These are phyloP conservation scores for Ceratocystiopsis brevicomis DNA, from an alignment of 2,329 filamentous ascomycete genomes.

Conservation along the genomic window DNA sequence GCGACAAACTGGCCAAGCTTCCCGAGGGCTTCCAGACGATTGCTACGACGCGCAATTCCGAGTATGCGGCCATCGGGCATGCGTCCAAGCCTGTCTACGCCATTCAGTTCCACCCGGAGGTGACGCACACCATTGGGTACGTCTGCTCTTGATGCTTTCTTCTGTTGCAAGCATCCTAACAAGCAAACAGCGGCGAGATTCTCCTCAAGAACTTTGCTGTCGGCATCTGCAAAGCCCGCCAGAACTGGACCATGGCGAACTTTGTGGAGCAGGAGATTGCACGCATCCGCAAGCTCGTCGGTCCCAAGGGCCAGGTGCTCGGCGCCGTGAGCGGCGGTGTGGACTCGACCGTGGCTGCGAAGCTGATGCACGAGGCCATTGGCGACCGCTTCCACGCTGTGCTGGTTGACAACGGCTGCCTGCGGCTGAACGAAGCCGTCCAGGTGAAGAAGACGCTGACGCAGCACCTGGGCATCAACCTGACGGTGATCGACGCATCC, in stretches of 20 bases:
- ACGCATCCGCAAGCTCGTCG: constrained; percentile 66
- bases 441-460: constrained; percentile 64
- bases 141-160: neutral
- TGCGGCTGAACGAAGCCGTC: constrained; percentile 71
- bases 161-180: no score
- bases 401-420: constrained; percentile 61
- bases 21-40: constrained; percentile 54
- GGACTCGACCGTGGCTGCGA: constrained; percentile 73
- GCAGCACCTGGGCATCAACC: constrained; percentile 69
- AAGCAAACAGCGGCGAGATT: constrained; percentile 34
- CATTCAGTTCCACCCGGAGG: constrained; percentile 81
- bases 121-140: constrained; percentile 18
- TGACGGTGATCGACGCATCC: constrained; percentile 67
- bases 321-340: constrained; percentile 49
- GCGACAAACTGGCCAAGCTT: constrained; percentile 24
- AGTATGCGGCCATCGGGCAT: constrained; percentile 63
- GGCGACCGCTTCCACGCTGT: constrained; percentile 47
- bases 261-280: constrained; percentile 67
- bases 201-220: constrained; percentile 71
- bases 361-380: constrained; percentile 59
- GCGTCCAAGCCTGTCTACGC: constrained; percentile 49
- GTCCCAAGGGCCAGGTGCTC: constrained; percentile 57
- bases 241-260: constrained; percentile 70
- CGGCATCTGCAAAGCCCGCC: constrained; percentile 56
- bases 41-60: constrained; percentile 54